Evolutionary conservation across 306 rosid species (phyloP), one percentile per base, ranked within the genome.

Genomic region (Quillaja saponaria): DNA sequence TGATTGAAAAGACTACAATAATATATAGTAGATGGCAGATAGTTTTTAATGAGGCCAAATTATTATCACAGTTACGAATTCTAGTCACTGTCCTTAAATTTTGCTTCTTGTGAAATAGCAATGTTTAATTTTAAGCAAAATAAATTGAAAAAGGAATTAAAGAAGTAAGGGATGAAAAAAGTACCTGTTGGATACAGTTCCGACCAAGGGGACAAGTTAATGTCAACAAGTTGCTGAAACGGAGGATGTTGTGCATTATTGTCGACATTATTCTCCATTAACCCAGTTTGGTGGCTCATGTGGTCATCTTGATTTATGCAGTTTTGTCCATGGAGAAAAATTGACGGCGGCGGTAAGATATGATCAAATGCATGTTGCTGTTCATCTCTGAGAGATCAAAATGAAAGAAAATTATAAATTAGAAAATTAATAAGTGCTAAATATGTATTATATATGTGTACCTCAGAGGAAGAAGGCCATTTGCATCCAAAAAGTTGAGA

Each of bases 381-480:
- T 34, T 81, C 76, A 54, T 65, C 72, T 9, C 88, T 84, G 67
- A 25, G 3, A 13, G 15, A 34, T 42, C 12, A 28, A 34, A 15
- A 31, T 18, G 0, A 72, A 14, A 7, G 61, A 21, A 39, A 35
- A 57, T 58, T 25, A 12, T n/a, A 47, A 7, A 61, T 6, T 15
- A 42, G 58, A 45, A 49, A 55, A 49, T 37, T 33, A 56, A 20
- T 20, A 42, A 49, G 44, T 58, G 28, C 13, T 47, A 55, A n/a
- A n/a, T n/a, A n/a, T n/a, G n/a, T n/a, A n/a, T n/a, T n/a, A n/a
- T n/a, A 55, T 4, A 15, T 7, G 28, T 13, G 33, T 60, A 86
- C 87, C 90, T 72, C 21, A 62, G 51, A 40, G 69, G 70, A 58
- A 79, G 66, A 76, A 66, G 55, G 14, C 69, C 75, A 53, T 66